Conservation (phyloP, 2,329 filamentous ascomycete genomes). For the Hyphodiscus sp. region DNA sequence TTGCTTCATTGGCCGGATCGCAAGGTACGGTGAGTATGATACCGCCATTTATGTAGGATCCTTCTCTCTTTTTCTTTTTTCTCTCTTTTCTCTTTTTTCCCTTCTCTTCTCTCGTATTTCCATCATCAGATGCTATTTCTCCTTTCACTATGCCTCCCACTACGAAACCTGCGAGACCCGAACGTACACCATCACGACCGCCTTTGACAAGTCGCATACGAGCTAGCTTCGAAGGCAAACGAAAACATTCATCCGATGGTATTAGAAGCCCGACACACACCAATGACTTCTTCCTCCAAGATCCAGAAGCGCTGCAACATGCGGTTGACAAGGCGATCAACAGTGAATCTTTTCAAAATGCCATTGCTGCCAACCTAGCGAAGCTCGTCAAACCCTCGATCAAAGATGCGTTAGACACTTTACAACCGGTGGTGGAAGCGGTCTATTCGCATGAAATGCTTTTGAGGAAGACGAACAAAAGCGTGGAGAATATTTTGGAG, state of each 20-base stretch:
- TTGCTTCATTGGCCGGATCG: constrained; percentile 10
- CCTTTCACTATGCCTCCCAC: constrained; percentile 8
- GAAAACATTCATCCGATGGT: constrained; percentile 14
- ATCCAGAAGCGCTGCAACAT: constrained; percentile 22
- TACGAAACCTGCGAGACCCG: not conserved
- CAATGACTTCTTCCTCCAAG: constrained; percentile 18
- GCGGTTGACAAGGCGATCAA: constrained; percentile 26
- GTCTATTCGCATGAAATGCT: constrained; percentile 29
- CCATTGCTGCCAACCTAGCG: constrained; percentile 27
- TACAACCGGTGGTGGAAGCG: constrained; percentile 29
- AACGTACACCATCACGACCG: constrained; percentile 19
- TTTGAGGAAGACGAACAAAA: constrained; percentile 26
- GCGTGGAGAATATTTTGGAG: constrained; percentile 26
- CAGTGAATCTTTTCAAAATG: constrained; percentile 25
- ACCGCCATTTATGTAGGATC: constrained; percentile 3
- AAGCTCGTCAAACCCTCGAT: constrained; percentile 27
- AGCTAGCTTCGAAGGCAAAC: constrained; percentile 26
- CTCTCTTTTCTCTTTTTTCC: not conserved
- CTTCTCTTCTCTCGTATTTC: not conserved
- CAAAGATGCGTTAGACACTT: constrained; percentile 27
- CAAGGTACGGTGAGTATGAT: constrained; percentile 8
- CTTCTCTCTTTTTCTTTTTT: constrained; percentile 1
- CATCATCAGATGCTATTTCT: not conserved
- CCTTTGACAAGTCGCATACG: constrained; percentile 27
- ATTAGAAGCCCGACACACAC: constrained; percentile 6